These are phyloP conservation scores for Paralagenidium karlingii DNA, from an alignment of 352 stramenopile genomes.

Conservation along the genomic window DNA sequence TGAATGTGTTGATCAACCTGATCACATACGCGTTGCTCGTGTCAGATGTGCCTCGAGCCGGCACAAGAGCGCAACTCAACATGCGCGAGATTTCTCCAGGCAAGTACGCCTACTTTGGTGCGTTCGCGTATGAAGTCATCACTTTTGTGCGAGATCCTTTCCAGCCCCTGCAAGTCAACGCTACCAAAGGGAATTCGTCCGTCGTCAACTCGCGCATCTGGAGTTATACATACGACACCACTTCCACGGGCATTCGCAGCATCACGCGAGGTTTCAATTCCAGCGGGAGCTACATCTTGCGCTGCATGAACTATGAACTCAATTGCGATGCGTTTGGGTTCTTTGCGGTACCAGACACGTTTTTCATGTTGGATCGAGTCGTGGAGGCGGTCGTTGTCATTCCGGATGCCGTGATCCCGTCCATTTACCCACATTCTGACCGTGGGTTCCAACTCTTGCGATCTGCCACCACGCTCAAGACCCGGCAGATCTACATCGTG, in stretches of 20 bases:
- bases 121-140: conserved; percentile 12
- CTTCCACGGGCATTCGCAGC: conserved; percentile 27
- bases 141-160: conserved; percentile 7
- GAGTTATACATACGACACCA: conserved; percentile 35
- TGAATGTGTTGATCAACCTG: conserved; percentile 18
- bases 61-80: conserved; percentile 20
- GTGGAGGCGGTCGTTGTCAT: conserved; percentile 14
- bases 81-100: conserved; percentile 33
- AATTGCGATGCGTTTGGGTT: no score
- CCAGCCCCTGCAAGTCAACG: no score
- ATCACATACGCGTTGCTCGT: conserved; percentile 29
- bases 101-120: conserved; percentile 30
- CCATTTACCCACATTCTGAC: conserved; percentile 33
- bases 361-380: conserved; percentile 28
- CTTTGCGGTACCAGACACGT: no score
- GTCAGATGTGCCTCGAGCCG: conserved; percentile 22
- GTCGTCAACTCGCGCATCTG: no score
- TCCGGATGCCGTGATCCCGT: conserved; percentile 32
- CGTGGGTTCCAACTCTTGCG: conserved; percentile 37
- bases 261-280: no score
- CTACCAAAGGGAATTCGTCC: no score
- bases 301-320: no score
- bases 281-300: no score
- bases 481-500: conserved; percentile 34
- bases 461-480: conserved; percentile 26